These are phyloP conservation scores for Trypanosoma brucei DNA, from an alignment of 208 protist genomes.

Conservation along the genomic window DNA sequence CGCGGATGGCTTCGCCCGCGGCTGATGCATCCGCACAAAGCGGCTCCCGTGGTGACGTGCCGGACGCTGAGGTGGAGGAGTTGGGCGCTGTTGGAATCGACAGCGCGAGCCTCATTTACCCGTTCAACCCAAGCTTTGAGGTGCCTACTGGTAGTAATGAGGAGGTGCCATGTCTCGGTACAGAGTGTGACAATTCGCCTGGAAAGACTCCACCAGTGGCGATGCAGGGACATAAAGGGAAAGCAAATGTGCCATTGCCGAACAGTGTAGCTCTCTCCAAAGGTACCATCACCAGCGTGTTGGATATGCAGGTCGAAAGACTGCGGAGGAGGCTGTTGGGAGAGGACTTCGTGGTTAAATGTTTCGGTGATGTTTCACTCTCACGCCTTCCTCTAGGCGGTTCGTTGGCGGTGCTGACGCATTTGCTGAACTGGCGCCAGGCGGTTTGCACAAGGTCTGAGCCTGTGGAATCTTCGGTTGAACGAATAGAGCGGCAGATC, in stretches of 20 bases:
- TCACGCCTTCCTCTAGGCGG: slow-evolving; percentile 32
- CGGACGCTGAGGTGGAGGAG: slow-evolving; percentile 22
- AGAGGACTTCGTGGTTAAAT: slow-evolving; percentile 24
- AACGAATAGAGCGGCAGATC: slow-evolving; percentile 31
- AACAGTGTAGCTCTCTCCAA: too few species aligned
- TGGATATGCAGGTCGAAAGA: slow-evolving; percentile 2
- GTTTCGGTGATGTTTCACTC: slow-evolving; percentile 32
- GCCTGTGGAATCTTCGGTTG: slow-evolving; percentile 21
- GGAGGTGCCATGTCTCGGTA: background rate
- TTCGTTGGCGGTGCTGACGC: slow-evolving; percentile 16
- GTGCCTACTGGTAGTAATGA: slow-evolving; percentile 7
- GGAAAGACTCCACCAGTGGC: too few species aligned
- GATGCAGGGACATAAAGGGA: too few species aligned
- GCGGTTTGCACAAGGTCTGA: slow-evolving; percentile 10
- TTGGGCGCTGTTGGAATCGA: slow-evolving; percentile 39
- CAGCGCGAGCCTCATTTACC: slow-evolving; percentile 59
- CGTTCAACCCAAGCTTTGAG: slow-evolving; percentile 47
- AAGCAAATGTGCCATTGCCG: too few species aligned
- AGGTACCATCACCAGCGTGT: background rate
- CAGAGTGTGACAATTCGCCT: background rate
- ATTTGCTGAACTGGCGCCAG: slow-evolving; percentile 27
- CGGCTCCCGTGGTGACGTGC: slow-evolving; percentile 25
- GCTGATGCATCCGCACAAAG: background rate
- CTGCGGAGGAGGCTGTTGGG: slow-evolving; percentile 18
- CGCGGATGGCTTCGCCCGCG: background rate